Percentiles rank a stretch among this genome's conserved stretches.
These are phyloP conservation scores for Isochrysis galbana DNA, from an alignment of 78 protist genomes.

Conservation along the genomic window DNA sequence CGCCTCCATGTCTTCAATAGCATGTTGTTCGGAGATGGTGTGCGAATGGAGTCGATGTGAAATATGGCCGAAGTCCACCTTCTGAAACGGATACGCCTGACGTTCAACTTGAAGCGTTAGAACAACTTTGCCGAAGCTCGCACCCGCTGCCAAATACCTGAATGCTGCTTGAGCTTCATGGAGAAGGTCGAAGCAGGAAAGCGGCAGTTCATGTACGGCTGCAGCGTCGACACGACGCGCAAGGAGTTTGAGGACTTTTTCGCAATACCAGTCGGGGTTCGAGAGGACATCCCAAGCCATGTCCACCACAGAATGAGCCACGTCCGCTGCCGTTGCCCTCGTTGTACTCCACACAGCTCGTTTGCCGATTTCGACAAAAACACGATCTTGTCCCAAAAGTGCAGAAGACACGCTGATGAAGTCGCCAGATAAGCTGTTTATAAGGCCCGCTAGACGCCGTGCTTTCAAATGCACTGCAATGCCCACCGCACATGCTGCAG, in stretches of 20 bases:
- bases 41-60: not conserved
- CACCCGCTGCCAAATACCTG: not conserved
- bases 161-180: not conserved
- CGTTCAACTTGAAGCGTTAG: not conserved
- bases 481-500: not conserved
- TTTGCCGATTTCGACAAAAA: constrained; percentile 36
- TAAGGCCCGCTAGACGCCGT: not conserved
- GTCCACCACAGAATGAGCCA: not conserved
- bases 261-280: not conserved
- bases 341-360: not conserved
- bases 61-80: not conserved
- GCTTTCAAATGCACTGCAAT: not conserved
- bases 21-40: not conserved
- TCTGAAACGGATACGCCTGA: not conserved
- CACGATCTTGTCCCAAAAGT: not conserved
- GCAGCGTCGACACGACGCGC: not conserved
- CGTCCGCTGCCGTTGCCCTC: not conserved
- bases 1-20: not conserved
- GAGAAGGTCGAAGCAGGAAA: not conserved
- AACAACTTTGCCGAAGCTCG: not conserved
- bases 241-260: not conserved
- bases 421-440: constrained; percentile 28
- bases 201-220: not conserved
- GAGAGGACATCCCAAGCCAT: not conserved
- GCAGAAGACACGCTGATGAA: not conserved